A percentile compares a stretch with the other conserved stretches of the same genome.
These are phyloP conservation scores for Cercospora sojina DNA, from an alignment of 2,329 filamentous ascomycete species.

Conservation along the genomic window DNA sequence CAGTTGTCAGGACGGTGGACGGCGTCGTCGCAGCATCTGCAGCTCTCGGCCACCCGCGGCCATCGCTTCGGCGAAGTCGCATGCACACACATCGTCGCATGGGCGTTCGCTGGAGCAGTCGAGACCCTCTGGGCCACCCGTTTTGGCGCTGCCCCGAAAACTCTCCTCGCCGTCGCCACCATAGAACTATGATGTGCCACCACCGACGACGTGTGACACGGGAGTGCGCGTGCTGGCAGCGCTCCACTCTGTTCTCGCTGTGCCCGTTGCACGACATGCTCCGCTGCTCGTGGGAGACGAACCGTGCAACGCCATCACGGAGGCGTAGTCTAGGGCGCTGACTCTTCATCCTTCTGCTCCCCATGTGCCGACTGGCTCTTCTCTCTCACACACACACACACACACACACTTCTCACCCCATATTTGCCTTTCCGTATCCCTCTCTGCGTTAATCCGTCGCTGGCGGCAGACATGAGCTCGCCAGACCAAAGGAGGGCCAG, in stretches of 20 bases:
- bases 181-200: not conserved
- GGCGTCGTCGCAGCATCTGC: constrained; percentile 8
- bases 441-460: not conserved
- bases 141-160: constrained; percentile 1
- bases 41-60: not conserved
- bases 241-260: constrained; percentile 1
- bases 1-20: too few species aligned
- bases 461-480: not conserved
- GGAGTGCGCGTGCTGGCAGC: not conserved
- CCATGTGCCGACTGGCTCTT: not conserved
- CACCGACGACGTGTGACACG: not conserved
- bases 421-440: not conserved
- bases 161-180: not conserved
- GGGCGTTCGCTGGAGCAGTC: constrained; percentile 4
- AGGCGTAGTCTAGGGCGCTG: not conserved
- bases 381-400: not conserved
- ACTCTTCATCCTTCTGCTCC: not conserved
- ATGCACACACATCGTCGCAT: not conserved
- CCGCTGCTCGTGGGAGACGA: not conserved
- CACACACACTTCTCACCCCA: not conserved
- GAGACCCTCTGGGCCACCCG: not conserved
- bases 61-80: not conserved
- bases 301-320: not conserved
- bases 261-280: constrained; percentile 2
- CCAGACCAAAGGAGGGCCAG: not conserved